Conservation (phyloP, 2,329 filamentous ascomycete genomes). For the Phialophora verrucosa region DNA sequence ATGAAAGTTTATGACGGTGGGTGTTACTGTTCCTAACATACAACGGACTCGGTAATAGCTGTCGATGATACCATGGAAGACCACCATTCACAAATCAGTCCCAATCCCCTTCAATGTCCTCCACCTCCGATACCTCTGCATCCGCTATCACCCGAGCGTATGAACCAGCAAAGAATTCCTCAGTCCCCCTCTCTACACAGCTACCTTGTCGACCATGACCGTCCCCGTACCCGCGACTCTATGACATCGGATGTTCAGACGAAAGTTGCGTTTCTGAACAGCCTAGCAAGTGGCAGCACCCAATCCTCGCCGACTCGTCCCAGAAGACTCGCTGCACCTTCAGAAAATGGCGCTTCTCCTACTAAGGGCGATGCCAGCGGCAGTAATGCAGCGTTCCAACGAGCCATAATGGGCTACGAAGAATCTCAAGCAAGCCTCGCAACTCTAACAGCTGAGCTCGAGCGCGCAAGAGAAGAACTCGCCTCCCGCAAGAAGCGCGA, state of each 20-base stretch:
- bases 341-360: conserved; percentile 39
- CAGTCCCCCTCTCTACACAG: conserved; percentile 49
- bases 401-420: conserved; percentile 53
- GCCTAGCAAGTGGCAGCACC: conserved; percentile 42
- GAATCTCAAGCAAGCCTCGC: conserved; percentile 51
- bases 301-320: conserved; percentile 30
- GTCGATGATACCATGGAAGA: conserved; percentile 27
- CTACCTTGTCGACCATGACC: conserved; percentile 32
- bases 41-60: conserved; percentile 24
- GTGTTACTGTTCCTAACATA: not conserved
- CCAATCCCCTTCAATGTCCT: conserved; percentile 34
- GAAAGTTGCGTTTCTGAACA: conserved; percentile 57
- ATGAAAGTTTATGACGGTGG: conserved; percentile 12
- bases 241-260: conserved; percentile 53
- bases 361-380: conserved; percentile 40
- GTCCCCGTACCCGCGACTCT: conserved; percentile 44
- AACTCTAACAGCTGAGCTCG: conserved; percentile 45
- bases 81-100: conserved; percentile 18
- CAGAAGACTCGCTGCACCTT: conserved; percentile 8
- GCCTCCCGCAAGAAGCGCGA: conserved; percentile 52
- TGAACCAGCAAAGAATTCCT: conserved; percentile 54
- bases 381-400: conserved; percentile 52
- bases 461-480: conserved; percentile 50
- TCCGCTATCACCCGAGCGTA: conserved; percentile 55
- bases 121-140: conserved; percentile 47